These are phyloP conservation scores for Oryza officinalis DNA, from an alignment of 176 grass and related monocot genomes.

Conservation along the genomic window DNA sequence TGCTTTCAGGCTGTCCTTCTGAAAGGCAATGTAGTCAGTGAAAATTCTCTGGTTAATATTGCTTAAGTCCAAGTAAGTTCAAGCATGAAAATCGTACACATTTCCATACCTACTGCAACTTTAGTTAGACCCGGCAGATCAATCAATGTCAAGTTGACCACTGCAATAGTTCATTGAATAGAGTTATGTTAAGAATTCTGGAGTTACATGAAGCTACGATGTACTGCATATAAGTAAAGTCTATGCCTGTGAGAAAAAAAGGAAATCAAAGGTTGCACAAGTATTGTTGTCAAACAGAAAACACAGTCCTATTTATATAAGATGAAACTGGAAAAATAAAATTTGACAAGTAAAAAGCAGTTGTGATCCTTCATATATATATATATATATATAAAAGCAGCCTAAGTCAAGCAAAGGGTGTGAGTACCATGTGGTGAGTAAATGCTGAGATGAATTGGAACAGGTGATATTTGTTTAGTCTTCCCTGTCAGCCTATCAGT, in stretches of 20 bases:
- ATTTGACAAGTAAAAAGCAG: constrained; percentile 9
- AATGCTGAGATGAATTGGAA: constrained; percentile 99
- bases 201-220: not conserved
- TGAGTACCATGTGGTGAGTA: constrained; percentile 76
- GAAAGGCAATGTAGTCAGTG: constrained; percentile 41
- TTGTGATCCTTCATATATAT: not conserved
- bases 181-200: constrained; percentile 18
- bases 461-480: constrained; percentile 82
- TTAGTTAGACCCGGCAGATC: constrained; percentile 91
- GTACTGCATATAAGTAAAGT: constrained; percentile 6
- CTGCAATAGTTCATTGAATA: constrained; percentile 52
- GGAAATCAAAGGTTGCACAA: not conserved
- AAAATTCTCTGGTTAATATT: not conserved
- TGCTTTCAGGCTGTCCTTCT: constrained; percentile 91
- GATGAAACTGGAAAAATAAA: not conserved
- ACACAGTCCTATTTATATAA: not conserved
- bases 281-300: constrained; percentile 26
- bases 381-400: not conserved
- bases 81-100: not conserved
- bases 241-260: not conserved
- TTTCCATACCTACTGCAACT: constrained; percentile 75
- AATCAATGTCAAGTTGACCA: constrained; percentile 94
- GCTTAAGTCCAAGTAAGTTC: constrained; percentile 26
- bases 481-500: constrained; percentile 84
- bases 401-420: not conserved